Evolutionary conservation across 306 rosid species (phyloP).

Genomic region (Abrus pulchellus): DNA sequence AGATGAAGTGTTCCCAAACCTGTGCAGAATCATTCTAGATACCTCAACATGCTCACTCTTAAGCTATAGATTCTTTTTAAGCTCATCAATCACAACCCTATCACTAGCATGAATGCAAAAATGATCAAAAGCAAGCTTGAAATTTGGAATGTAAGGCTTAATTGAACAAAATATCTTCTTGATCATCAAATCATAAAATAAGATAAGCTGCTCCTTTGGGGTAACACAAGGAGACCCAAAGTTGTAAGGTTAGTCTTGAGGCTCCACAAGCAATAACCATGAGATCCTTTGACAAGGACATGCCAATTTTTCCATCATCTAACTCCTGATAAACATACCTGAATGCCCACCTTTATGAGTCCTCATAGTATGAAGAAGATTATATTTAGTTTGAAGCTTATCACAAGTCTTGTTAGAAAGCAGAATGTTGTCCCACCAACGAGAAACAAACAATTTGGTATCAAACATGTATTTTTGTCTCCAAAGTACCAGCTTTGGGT

Average conservation of each 20-base stretch:
- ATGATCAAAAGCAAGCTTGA: constrained; percentile 74
- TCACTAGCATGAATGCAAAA: constrained; percentile 83
- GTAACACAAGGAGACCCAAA: constrained; percentile 68
- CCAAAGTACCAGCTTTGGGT: constrained; percentile 85
- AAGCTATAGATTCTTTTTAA: constrained; percentile 77
- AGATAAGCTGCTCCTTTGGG: constrained; percentile 73
- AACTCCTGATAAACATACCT: constrained; percentile 66
- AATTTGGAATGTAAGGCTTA: constrained; percentile 69
- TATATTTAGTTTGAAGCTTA: constrained; percentile 59
- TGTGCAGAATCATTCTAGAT: constrained; percentile 74
- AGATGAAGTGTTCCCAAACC: constrained; percentile 78
- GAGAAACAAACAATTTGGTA: constrained; percentile 78
- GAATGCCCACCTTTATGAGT: constrained; percentile 70
- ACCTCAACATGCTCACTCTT: constrained; percentile 64
- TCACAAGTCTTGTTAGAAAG: constrained; percentile 63
- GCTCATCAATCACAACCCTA: constrained; percentile 75
- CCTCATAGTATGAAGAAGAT: constrained; percentile 69
- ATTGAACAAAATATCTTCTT: constrained; percentile 57
- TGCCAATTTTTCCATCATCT: constrained; percentile 73
- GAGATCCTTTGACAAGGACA: constrained; percentile 67
- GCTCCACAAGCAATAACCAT: constrained; percentile 79
- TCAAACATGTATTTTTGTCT: constrained; percentile 59
- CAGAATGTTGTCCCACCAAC: constrained; percentile 70
- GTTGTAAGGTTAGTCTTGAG: constrained; percentile 70
- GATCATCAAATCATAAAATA: constrained; percentile 53